Percentiles rank a stretch among this genome's conserved stretches.
Conservation (phyloP, 768 basidiomycete genomes). For the Collybia nuda region DNA sequence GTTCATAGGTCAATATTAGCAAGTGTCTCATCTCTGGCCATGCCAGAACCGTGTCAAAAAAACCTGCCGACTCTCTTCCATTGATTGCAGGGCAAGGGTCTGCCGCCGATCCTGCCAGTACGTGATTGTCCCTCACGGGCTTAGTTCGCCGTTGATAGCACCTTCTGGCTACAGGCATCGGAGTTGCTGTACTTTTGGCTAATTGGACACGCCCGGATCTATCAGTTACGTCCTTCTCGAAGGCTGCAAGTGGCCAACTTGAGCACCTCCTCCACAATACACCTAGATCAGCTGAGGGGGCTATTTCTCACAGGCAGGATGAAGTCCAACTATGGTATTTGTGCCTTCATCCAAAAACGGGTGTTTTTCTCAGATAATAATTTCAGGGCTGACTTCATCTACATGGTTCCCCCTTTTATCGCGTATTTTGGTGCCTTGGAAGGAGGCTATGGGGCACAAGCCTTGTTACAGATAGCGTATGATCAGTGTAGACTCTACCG, state of each 20-base stretch:
- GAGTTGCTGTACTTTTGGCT: slow-evolving; percentile 47
- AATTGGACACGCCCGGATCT: slow-evolving; percentile 48
- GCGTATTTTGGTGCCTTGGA: slow-evolving; percentile 61
- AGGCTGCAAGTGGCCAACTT: slow-evolving; percentile 46
- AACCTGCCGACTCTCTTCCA: slow-evolving; percentile 33
- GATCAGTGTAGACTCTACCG: slow-evolving; percentile 59
- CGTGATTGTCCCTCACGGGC: slow-evolving; percentile 12
- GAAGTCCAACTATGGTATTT: slow-evolving; percentile 54
- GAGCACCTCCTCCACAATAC: slow-evolving; percentile 43
- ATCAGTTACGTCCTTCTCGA: slow-evolving; percentile 31
- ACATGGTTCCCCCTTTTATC: slow-evolving; percentile 67
- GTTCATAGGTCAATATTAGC: background rate
- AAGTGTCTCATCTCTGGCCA: background rate
- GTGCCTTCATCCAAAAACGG: background rate
- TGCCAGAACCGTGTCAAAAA: slow-evolving; percentile 34
- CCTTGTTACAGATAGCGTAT: slow-evolving; percentile 48
- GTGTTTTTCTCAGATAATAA: slow-evolving; percentile 1
- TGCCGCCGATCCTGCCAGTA: slow-evolving; percentile 63
- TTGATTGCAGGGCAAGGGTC: slow-evolving; percentile 48
- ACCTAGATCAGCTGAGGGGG: slow-evolving; percentile 47
- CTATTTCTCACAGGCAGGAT: slow-evolving; percentile 56
- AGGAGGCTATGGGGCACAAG: slow-evolving; percentile 29
- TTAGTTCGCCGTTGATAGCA: slow-evolving; percentile 4
- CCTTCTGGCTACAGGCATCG: slow-evolving; percentile 48
- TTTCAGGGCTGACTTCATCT: slow-evolving; percentile 55